phyloP scores from a whole-genome alignment of 495 filamentous ascomycete species.

The Astrothelium subdiscretum region DNA sequence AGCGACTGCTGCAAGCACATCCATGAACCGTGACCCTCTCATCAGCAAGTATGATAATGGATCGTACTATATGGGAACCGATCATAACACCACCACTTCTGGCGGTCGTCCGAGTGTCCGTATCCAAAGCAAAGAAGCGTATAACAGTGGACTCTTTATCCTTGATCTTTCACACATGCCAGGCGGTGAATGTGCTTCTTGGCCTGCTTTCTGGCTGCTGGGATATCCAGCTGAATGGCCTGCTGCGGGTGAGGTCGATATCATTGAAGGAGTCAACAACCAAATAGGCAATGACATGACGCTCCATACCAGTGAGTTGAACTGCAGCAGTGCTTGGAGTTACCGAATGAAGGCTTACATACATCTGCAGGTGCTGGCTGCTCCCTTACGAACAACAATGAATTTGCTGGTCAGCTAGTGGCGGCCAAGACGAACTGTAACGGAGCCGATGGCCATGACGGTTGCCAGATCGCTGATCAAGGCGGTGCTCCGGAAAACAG shows the following conservation, averaged over 20 bases:
- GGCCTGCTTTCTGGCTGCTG: slow-evolving; percentile 44
- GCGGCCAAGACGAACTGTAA: slow-evolving; percentile 42
- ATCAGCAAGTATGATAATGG: slow-evolving; percentile 13
- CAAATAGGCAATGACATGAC: slow-evolving; percentile 54
- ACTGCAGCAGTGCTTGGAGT: background rate
- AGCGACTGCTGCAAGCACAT: slow-evolving; percentile 12
- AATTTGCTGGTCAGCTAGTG: slow-evolving; percentile 13
- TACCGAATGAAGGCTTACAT: background rate
- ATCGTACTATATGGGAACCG: slow-evolving; percentile 23
- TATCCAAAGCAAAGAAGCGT: slow-evolving; percentile 28
- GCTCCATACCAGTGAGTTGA: slow-evolving; percentile 46
- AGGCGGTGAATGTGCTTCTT: slow-evolving; percentile 28
- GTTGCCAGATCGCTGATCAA: slow-evolving; percentile 26
- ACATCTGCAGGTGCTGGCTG: slow-evolving; percentile 9
- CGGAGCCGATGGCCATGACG: slow-evolving; percentile 34
- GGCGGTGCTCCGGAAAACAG: background rate
- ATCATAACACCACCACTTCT: slow-evolving; percentile 20
- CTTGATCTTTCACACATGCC: slow-evolving; percentile 32
- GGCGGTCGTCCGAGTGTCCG: slow-evolving; percentile 28
- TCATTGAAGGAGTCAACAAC: slow-evolving; percentile 75
- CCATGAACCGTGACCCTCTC: slow-evolving; percentile 8
- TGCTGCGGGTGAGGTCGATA: slow-evolving; percentile 73
- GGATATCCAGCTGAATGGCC: slow-evolving; percentile 60
- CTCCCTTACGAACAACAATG: slow-evolving; percentile 34
- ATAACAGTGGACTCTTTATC: slow-evolving; percentile 25